A percentile compares a stretch with the other conserved stretches of the same genome.
phyloP scores from a whole-genome alignment of 164 flowering plant species.

The Protea cynaroides region DNA sequence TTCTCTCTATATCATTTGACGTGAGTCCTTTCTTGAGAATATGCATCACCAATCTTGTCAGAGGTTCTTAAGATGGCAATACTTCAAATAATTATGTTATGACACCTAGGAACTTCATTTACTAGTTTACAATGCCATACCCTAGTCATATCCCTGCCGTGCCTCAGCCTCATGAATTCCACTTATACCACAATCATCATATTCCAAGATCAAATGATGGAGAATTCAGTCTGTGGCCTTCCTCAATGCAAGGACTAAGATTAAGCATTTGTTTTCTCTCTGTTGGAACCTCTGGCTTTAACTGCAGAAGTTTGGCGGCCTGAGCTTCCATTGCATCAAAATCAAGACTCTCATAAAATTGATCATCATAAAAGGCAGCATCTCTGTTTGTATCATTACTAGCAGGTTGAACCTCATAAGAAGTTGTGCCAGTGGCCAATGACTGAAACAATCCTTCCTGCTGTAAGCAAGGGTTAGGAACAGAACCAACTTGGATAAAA shows the following conservation, averaged over 20 bases:
- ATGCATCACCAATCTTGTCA: background rate
- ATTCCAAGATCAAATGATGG: constrained; percentile 95
- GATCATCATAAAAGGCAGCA: constrained; percentile 44
- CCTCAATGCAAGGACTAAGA: constrained; percentile 15
- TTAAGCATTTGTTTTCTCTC: constrained; percentile 15
- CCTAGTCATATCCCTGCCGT: no score
- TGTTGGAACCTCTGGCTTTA: constrained; percentile 25
- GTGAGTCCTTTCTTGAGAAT: no score
- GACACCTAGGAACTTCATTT: no score
- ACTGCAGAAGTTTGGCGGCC: constrained; percentile 52
- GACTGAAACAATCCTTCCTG: constrained; percentile 24
- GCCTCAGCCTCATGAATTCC: no score
- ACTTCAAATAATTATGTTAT: background rate
- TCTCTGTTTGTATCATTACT: constrained; percentile 20
- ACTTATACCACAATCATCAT: constrained; percentile 17
- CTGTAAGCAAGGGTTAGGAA: constrained; percentile 34
- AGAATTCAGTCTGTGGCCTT: constrained; percentile 21
- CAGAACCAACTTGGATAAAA: constrained; percentile 21
- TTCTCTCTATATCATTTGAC: no score
- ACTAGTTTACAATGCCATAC: no score
- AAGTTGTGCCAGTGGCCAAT: constrained; percentile 14
- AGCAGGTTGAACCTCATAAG: constrained; percentile 16
- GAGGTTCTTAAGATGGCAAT: background rate
- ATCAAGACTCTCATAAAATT: constrained; percentile 68
- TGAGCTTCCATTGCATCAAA: constrained; percentile 87